These are phyloP conservation scores for Rhizopogon roseolus DNA, from an alignment of 768 basidiomycete species.

Conservation along the genomic window DNA sequence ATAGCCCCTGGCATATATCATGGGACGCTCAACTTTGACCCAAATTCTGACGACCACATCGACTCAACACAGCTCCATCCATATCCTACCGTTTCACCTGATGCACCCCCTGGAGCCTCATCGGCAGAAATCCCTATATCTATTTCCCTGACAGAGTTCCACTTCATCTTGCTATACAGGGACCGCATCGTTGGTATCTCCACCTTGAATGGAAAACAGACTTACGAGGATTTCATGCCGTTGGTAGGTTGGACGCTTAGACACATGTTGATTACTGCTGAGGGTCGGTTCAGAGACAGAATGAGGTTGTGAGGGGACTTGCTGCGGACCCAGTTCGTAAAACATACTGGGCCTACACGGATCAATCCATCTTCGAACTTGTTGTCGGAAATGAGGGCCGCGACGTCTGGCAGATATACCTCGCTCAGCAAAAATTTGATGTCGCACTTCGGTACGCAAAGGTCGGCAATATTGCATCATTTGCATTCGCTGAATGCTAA, in stretches of 20 bases:
- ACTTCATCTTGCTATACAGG: conserved; percentile 81
- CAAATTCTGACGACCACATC: conserved; percentile 67
- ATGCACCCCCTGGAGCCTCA: conserved; percentile 18
- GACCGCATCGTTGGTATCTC: conserved; percentile 78
- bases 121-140: conserved; percentile 56
- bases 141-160: conserved; percentile 85
- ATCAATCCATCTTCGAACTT: conserved; percentile 84
- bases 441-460: conserved; percentile 77
- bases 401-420: conserved; percentile 91
- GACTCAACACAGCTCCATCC: conserved; percentile 76
- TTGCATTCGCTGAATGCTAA: background rate
- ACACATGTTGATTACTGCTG: conserved; percentile 5
- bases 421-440: conserved; percentile 76
- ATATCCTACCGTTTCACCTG: conserved; percentile 48
- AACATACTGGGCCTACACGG: conserved; percentile 94
- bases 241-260: conserved; percentile 46
- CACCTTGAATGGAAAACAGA: conserved; percentile 71
- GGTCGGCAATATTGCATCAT: conserved; percentile 35
- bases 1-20: conserved; percentile 87
- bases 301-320: conserved; percentile 69
- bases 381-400: conserved; percentile 84
- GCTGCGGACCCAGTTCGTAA: conserved; percentile 80
- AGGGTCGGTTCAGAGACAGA: conserved; percentile 53
- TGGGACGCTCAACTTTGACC: conserved; percentile 67
- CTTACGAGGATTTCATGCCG: conserved; percentile 81